phyloP scores from a whole-genome alignment of 345 rosid genomes.

The Eucalyptus tenuipes region DNA sequence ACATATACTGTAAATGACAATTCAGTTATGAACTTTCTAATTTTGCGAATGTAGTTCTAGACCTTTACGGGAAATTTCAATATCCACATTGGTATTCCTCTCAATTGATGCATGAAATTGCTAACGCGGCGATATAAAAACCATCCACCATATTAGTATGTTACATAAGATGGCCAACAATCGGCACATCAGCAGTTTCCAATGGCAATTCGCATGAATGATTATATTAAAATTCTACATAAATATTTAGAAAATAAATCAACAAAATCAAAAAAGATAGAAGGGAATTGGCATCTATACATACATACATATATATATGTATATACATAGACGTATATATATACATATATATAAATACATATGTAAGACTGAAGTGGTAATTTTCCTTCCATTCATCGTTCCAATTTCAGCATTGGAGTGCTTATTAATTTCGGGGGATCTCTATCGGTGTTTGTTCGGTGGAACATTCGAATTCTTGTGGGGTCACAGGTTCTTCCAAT shows the following conservation, averaged over 20 bases:
- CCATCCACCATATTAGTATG: not conserved
- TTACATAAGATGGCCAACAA: not conserved
- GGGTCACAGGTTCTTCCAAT: not conserved
- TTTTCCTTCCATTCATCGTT: not conserved
- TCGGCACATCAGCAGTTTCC: rapidly evolving
- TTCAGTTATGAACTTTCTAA: not conserved
- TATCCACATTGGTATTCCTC: not conserved
- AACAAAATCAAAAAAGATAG: not conserved
- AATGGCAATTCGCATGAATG: not conserved
- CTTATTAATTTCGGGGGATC: not conserved
- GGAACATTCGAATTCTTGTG: not conserved
- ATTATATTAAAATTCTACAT: not conserved
- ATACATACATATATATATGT: not conserved
- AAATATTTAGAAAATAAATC: not conserved
- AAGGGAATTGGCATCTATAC: not conserved
- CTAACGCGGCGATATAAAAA: rapidly evolving
- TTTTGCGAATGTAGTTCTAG: rapidly evolving
- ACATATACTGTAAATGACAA: not conserved
- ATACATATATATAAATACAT: not conserved
- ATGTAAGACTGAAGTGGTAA: not conserved
- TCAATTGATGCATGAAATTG: rapidly evolving
- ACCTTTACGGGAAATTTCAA: not conserved
- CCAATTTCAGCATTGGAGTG: not conserved
- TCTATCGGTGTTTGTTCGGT: not conserved
- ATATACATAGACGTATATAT: too few relatives aligned